Evolutionary conservation across 108 stramenopile genomes (phyloP).

Genomic region (Cyclotella choctawhatcheeana): DNA sequence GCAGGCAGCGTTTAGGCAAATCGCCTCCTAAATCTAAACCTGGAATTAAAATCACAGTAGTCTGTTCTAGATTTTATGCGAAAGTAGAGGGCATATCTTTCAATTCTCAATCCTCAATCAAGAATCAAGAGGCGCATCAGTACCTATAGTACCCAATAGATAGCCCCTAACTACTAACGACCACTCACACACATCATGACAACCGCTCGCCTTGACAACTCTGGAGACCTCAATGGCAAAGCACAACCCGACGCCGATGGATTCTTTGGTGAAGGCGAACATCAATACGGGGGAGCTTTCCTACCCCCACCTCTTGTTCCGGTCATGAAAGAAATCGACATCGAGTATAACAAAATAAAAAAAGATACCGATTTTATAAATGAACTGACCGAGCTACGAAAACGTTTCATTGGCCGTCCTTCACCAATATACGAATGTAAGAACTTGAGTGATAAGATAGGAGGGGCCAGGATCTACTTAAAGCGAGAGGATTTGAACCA

Average conservation of each 20-base stretch:
- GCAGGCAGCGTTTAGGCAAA: too few relatives aligned
- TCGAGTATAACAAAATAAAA: constrained; percentile 80
- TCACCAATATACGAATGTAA: constrained; percentile 90
- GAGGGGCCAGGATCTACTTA: constrained; percentile 91
- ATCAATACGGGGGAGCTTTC: constrained; percentile 31
- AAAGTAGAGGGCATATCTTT: too few relatives aligned
- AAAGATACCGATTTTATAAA: constrained; percentile 84
- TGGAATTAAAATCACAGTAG: too few relatives aligned
- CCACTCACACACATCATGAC: too few relatives aligned
- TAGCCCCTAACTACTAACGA: too few relatives aligned
- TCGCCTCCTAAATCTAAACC: too few relatives aligned
- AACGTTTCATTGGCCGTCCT: constrained; percentile 89
- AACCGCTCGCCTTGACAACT: constrained; percentile 23
- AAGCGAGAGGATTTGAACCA: constrained; percentile 95
- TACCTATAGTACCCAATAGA: too few relatives aligned
- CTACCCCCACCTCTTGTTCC: constrained; percentile 38
- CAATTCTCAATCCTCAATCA: too few relatives aligned
- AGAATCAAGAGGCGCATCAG: too few relatives aligned
- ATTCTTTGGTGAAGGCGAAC: constrained; percentile 26
- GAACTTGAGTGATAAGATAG: constrained; percentile 79
- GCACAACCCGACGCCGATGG: constrained; percentile 32
- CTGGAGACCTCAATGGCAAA: constrained; percentile 8
- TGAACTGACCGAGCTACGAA: constrained; percentile 85
- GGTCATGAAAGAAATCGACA: constrained; percentile 73
- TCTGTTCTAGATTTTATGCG: too few relatives aligned